Base-by-base conservation (phyloP, 2,329 filamentous ascomycete species). In the Corniculantispora saksenae region DNA sequence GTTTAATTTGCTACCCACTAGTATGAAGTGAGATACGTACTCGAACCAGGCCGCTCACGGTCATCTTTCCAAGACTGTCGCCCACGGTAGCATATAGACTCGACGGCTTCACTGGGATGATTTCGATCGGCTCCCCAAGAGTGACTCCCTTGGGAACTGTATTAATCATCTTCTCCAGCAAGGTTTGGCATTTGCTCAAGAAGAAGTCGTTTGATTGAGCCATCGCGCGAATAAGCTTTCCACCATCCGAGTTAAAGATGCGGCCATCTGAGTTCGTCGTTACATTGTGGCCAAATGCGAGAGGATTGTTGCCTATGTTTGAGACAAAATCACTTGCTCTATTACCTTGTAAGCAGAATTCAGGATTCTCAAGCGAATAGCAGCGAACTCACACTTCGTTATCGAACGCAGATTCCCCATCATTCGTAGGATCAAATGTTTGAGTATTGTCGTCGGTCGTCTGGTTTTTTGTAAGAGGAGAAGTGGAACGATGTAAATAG, bases 221-320 rank as follows among this genome's bases (percentile, higher is more conserved):
- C 43, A 61, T 50, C 25, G 47, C 47, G 8, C 23, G 21, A 7
- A 61, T 61, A 17, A 61, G 10, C 10, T 21, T 19, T 7, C 57
- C 57, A 17, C 70, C 70, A 54, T 72, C 70, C 10, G 67, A 66
- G 15, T 61, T 62, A 35, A 72, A 72, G 47, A 72, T 71, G 43
- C 70, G 63, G 29, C 54, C 66, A 55, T 70, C 69, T 10, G 69
- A 72, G 43, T 66, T 66, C 2, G 70, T 66, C 10, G 69, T 70
- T 55, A 66, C 66, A 47, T 72, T 72, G 54, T 60, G 59, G n/a
- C 68, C 69, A 29, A 69, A 66, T 0, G 69, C 70, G 1, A 72
- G 66, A 0, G 70, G 69, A 38, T 71, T 71, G 57, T 69, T 54
- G 23, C 69, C 68, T 25, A 67, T 65, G 7, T 70, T 69, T 13